Percentiles rank a stretch among this genome's conserved stretches.
phyloP scores from a whole-genome alignment of 306 rosid species.

The Vicia sativa region DNA sequence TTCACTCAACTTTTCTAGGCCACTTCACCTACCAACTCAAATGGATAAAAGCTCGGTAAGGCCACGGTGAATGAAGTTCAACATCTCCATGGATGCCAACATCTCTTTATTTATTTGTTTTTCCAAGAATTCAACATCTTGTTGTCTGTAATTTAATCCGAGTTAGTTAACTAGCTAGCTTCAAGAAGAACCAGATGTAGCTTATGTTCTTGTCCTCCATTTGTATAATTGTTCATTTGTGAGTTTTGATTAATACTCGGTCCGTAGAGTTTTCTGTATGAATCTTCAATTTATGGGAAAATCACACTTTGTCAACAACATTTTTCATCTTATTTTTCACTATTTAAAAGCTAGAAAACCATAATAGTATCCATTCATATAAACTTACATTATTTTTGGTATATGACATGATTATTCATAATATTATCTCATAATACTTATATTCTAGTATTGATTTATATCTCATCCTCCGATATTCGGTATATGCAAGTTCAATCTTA shows the following conservation, averaged over 20 bases:
- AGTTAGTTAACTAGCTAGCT: constrained; percentile 26
- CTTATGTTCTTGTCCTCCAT: constrained; percentile 41
- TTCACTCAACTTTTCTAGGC: constrained; percentile 66
- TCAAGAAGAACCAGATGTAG: constrained; percentile 37
- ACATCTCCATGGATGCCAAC: constrained; percentile 29
- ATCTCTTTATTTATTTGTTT: constrained; percentile 35
- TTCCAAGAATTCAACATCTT: constrained; percentile 66
- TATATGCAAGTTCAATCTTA: neutral
- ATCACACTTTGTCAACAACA: constrained; percentile 8
- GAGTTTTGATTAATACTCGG: constrained; percentile 9
- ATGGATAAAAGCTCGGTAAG: constrained; percentile 57
- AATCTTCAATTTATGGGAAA: constrained; percentile 25
- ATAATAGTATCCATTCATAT: neutral
- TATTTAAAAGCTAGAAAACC: constrained; percentile 16
- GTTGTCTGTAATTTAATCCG: constrained; percentile 56
- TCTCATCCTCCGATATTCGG: neutral
- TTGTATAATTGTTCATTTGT: constrained; percentile 40
- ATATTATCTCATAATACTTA: neutral
- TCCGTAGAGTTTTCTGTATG: neutral
- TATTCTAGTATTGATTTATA: neutral
- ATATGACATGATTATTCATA: neutral
- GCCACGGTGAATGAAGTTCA: constrained; percentile 36
- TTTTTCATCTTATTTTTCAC: constrained; percentile 7
- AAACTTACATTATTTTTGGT: neutral
- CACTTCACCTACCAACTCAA: constrained; percentile 55